A percentile compares a stretch with the other conserved stretches of the same genome.
Evolutionary conservation across 1,139 yeast species (phyloP).

Genomic region (Pneumocystis wakefieldiae): DNA sequence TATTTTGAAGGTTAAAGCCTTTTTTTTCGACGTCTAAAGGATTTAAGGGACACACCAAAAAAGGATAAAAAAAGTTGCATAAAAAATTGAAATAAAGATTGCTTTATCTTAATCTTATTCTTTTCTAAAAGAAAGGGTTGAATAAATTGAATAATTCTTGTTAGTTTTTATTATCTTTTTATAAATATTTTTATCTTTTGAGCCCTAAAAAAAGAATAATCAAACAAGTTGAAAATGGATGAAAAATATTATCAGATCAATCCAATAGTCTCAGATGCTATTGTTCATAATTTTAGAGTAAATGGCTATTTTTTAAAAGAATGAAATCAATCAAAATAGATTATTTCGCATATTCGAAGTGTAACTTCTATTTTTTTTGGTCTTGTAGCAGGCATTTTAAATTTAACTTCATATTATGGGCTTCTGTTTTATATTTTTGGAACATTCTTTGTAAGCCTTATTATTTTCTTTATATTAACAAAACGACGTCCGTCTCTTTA

Average conservation of each 20-base stretch:
- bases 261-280: neutral
- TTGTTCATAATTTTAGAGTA: neutral
- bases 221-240: neutral
- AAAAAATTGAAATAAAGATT: too few relatives aligned
- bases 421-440: slow-evolving; percentile 13
- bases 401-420: slow-evolving; percentile 13
- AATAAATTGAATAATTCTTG: neutral
- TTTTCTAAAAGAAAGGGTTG: too few relatives aligned
- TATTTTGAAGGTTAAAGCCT: neutral
- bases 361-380: slow-evolving; percentile 14
- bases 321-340: slow-evolving; percentile 1
- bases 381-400: slow-evolving; percentile 13
- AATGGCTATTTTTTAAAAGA: neutral
- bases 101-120: too few relatives aligned
- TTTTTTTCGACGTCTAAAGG: too few relatives aligned
- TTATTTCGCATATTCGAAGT: slow-evolving; percentile 13
- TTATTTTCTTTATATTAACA: slow-evolving; percentile 10
- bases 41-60: too few relatives aligned
- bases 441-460: slow-evolving; percentile 8
- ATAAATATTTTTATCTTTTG: slow-evolving; percentile 3
- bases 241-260: neutral
- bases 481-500: slow-evolving; percentile 7
- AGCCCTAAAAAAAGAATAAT: neutral
- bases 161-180: slow-evolving; percentile 8
- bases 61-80: too few relatives aligned